These are phyloP conservation scores for Berberis vulgaris DNA, from an alignment of 164 flowering plant genomes.

Conservation along the genomic window DNA sequence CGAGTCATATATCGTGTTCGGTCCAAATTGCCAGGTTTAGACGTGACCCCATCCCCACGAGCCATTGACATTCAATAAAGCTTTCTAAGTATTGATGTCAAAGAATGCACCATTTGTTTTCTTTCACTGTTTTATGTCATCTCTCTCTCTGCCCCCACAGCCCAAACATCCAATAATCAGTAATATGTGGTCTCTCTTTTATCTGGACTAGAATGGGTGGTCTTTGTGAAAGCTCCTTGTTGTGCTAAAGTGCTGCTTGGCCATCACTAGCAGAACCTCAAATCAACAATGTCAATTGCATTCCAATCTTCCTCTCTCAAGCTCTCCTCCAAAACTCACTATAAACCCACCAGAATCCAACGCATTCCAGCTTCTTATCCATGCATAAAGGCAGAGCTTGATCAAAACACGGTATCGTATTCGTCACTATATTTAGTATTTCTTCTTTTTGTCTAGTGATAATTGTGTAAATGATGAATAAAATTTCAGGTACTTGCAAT, in stretches of 20 bases:
- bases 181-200: background rate
- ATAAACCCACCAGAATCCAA: slow-evolving; percentile 7
- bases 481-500: slow-evolving; percentile 61
- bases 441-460: background rate
- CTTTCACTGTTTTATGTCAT: no score
- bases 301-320: slow-evolving; percentile 16
- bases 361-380: slow-evolving; percentile 22
- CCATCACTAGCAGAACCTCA: background rate
- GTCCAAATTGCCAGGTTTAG: no score
- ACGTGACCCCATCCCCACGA: no score
- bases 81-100: no score
- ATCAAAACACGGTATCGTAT: slow-evolving; percentile 23
- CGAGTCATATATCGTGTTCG: no score
- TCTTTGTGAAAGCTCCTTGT: background rate
- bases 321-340: slow-evolving; percentile 5
- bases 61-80: no score
- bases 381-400: slow-evolving; percentile 24
- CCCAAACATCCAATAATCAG: no score
- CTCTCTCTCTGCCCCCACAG: no score
- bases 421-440: background rate
- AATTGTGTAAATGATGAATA: background rate
- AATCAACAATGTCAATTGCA: slow-evolving; percentile 14
- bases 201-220: slow-evolving; percentile 70
- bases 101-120: no score
- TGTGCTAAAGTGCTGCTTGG: background rate